Conservation (phyloP, 352 stramenopile genomes). For the Phytopythium vexans region DNA sequence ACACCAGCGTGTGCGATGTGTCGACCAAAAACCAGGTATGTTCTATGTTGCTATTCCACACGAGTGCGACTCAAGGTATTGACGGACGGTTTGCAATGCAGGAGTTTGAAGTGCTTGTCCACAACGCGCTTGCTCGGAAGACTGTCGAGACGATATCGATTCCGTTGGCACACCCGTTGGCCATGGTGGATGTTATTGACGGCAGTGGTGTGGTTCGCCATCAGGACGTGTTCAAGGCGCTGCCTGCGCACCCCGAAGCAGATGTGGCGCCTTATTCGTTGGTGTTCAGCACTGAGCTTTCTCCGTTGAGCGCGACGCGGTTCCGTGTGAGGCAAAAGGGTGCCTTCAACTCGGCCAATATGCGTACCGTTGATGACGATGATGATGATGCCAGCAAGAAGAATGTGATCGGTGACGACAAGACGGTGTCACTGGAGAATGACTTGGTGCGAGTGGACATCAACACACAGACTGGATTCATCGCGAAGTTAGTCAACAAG, state of each 20-base stretch:
- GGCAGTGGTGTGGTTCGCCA: conserved; percentile 30
- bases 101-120: conserved; percentile 69
- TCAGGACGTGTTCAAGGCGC: conserved; percentile 46
- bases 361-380: no score
- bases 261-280: conserved; percentile 59
- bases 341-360: no score
- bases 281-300: conserved; percentile 62
- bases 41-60: no score
- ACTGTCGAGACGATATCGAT: conserved; percentile 60
- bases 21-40: conserved; percentile 54
- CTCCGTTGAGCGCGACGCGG: conserved; percentile 42
- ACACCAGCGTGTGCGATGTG: conserved; percentile 91
- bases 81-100: no score
- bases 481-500: conserved; percentile 72
- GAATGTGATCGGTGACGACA: conserved; percentile 13
- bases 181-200: conserved; percentile 33
- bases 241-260: conserved; percentile 50
- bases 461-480: conserved; percentile 41
- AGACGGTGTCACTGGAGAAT: conserved; percentile 56
- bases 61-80: no score
- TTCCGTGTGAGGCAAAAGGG: conserved; percentile 57
- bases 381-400: no score
- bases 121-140: conserved; percentile 63
- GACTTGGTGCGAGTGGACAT: conserved; percentile 52
- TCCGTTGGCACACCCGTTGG: conserved; percentile 45